Evolutionary conservation across 1,139 yeast genomes (phyloP).

Genomic region (Yamadazyma trypodendri): DNA sequence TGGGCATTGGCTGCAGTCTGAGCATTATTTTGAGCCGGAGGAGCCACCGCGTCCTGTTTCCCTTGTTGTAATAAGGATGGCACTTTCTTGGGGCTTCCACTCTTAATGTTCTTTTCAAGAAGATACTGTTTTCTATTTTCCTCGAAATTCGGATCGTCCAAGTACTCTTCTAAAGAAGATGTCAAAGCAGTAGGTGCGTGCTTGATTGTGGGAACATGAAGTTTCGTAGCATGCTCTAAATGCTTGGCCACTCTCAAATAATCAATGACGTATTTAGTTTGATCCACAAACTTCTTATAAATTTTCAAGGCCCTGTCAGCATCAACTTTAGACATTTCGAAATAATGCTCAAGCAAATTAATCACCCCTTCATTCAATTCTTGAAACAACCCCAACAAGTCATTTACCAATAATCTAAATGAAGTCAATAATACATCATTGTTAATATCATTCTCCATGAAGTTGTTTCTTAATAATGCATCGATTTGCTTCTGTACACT

Average conservation of each 20-base stretch:
- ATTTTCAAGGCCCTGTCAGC: constrained; percentile 85
- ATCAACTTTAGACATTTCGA: constrained; percentile 83
- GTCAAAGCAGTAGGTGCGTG: constrained; percentile 97
- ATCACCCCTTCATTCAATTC: constrained; percentile 93
- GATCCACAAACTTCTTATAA: constrained; percentile 80
- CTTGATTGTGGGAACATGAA: constrained; percentile 92
- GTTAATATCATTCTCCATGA: constrained; percentile 69
- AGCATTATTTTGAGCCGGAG: constrained; percentile 1
- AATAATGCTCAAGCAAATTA: constrained; percentile 86
- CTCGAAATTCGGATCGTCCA: constrained; percentile 84
- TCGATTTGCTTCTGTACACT: constrained; percentile 81
- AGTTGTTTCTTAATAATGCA: constrained; percentile 70
- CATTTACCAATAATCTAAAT: constrained; percentile 83
- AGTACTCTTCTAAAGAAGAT: constrained; percentile 80
- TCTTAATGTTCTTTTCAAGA: constrained; percentile 45
- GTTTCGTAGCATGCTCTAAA: constrained; percentile 79
- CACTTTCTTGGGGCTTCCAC: constrained; percentile 6
- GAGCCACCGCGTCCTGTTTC: constrained; percentile 10
- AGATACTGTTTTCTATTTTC: constrained; percentile 74
- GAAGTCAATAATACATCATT: constrained; percentile 84
- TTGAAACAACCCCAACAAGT: constrained; percentile 80
- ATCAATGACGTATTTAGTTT: constrained; percentile 84
- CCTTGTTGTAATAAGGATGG: constrained; percentile 9
- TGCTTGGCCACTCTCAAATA: constrained; percentile 88
- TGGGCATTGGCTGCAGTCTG: constrained; percentile 13